Conservation (phyloP, 768 basidiomycete genomes). For the Suillus spraguei region DNA sequence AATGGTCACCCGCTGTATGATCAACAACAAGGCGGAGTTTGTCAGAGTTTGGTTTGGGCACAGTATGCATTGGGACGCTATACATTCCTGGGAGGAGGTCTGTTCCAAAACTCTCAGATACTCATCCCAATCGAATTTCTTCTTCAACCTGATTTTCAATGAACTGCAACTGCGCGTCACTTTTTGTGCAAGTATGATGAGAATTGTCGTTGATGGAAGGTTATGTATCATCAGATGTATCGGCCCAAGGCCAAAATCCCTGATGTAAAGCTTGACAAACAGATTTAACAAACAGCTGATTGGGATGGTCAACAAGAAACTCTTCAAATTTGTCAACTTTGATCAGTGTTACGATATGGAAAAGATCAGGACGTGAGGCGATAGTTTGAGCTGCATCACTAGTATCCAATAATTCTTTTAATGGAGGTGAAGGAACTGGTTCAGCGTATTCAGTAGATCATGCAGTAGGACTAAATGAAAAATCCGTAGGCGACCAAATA, state of each 20-base stretch:
- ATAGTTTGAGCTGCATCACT: neutral
- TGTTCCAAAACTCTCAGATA: slow-evolving; percentile 28
- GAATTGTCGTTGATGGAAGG: neutral
- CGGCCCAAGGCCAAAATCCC: slow-evolving; percentile 37
- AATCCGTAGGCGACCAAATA: neutral
- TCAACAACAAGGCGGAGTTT: slow-evolving; percentile 39
- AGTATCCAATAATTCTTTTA: neutral
- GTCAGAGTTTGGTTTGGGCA: slow-evolving; percentile 43
- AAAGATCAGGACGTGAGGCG: neutral
- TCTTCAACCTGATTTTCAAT: too few relatives aligned
- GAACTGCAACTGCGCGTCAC: slow-evolving; percentile 22
- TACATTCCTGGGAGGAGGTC: slow-evolving; percentile 44
- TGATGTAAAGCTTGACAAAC: slow-evolving; percentile 24
- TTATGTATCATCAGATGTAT: neutral
- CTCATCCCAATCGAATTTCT: slow-evolving; percentile 20
- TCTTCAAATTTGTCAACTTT: slow-evolving; percentile 26
- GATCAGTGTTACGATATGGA: slow-evolving; percentile 30
- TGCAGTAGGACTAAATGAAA: neutral
- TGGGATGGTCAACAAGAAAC: slow-evolving; percentile 29
- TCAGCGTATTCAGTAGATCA: neutral
- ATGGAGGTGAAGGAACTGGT: neutral
- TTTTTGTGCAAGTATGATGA: neutral
- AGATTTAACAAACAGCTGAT: slow-evolving; percentile 32
- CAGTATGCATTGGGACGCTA: slow-evolving; percentile 37
- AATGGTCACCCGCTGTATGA: slow-evolving; percentile 29